A percentile compares a stretch with the other conserved stretches of the same genome.
These are phyloP conservation scores for Paratinospora sagittata DNA, from an alignment of 164 flowering plant species.

Conservation along the genomic window DNA sequence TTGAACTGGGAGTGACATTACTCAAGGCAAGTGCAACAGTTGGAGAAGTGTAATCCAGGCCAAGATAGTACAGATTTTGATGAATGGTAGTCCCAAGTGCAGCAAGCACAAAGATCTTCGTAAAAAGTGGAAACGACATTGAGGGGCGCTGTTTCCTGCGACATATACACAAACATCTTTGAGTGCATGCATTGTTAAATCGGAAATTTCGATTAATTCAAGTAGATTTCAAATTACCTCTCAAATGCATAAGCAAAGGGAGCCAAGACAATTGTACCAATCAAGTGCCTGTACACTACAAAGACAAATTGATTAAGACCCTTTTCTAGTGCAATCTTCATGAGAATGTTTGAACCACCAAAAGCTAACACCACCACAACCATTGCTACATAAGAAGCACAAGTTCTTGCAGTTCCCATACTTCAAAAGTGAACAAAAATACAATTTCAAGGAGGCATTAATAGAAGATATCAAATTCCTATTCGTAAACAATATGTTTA, in stretches of 20 bases:
- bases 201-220: background rate
- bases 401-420: constrained; percentile 10
- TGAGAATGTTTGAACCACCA: constrained; percentile 39
- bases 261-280: constrained; percentile 32
- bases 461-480: background rate
- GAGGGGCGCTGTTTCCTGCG: constrained; percentile 34
- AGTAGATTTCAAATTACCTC: too few species aligned
- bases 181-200: background rate
- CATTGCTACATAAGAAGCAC: constrained; percentile 27
- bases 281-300: constrained; percentile 36
- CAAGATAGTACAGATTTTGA: constrained; percentile 33
- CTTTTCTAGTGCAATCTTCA: constrained; percentile 31
- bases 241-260: constrained; percentile 43
- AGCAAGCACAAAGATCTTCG: constrained; percentile 36
- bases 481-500: background rate
- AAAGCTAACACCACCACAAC: constrained; percentile 28
- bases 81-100: constrained; percentile 34
- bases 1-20: constrained; percentile 32
- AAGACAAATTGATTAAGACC: constrained; percentile 37
- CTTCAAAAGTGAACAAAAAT: too few species aligned
- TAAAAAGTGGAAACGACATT: constrained; percentile 18
- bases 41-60: constrained; percentile 33
- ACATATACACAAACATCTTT: background rate
- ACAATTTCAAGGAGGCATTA: background rate
- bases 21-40: constrained; percentile 37